These are phyloP conservation scores for Aspergillus pseudoglaucus DNA, from an alignment of 2,329 filamentous ascomycete genomes.

Conservation along the genomic window DNA sequence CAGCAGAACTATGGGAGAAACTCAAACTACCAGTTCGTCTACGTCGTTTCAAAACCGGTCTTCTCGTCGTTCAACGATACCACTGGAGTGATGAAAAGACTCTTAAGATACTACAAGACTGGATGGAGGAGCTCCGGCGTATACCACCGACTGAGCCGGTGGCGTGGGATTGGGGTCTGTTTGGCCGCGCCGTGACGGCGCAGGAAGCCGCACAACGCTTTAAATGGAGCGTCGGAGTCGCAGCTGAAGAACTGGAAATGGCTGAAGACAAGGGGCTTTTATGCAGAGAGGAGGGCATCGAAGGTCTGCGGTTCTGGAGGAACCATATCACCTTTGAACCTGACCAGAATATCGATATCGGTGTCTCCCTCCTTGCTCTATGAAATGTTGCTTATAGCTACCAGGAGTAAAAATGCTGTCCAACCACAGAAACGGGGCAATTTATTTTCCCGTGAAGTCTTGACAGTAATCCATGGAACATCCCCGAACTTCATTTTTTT, in stretches of 20 bases:
- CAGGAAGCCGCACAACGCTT: conserved; percentile 85
- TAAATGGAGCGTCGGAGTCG: conserved; percentile 95
- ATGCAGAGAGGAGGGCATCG: conserved; percentile 85
- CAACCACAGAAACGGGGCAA: no score
- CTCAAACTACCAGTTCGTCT: conserved; percentile 79
- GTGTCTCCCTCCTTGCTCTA: background rate
- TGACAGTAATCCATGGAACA: no score
- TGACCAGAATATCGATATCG: background rate
- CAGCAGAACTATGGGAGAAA: conserved; percentile 79
- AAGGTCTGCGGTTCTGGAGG: conserved; percentile 89
- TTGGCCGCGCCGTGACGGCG: conserved; percentile 80
- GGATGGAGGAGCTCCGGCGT: conserved; percentile 68
- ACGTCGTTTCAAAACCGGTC: conserved; percentile 81
- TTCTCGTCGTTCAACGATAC: conserved; percentile 85
- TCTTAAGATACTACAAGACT: conserved; percentile 65
- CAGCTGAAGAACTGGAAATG: conserved; percentile 93
- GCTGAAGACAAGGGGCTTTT: conserved; percentile 82
- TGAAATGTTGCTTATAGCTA: background rate
- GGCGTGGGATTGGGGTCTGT: conserved; percentile 68
- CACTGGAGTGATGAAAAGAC: conserved; percentile 90
- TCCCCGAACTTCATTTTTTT: no score
- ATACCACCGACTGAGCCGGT: conserved; percentile 59
- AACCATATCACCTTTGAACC: conserved; percentile 48
- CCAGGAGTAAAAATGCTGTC: background rate
- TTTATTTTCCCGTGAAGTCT: no score